A percentile compares a stretch with the other conserved stretches of the same genome.
Conservation (phyloP, 768 basidiomycete species). For the Naganishia randhawae region DNA sequence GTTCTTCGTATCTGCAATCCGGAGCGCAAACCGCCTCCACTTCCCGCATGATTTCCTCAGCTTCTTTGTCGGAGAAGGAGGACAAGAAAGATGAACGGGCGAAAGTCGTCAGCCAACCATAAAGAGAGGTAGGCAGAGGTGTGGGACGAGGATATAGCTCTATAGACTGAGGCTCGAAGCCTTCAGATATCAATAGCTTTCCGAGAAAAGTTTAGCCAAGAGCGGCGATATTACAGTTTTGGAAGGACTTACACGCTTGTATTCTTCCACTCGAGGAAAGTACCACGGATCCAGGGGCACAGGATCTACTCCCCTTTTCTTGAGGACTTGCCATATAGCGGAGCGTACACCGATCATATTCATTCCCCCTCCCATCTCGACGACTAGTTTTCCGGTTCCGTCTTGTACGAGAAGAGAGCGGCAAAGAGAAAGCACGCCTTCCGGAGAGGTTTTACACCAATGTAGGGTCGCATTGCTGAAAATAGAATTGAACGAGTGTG, state of each 20-base stretch:
- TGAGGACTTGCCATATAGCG: slow-evolving; percentile 50
- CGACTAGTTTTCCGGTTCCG: slow-evolving; percentile 56
- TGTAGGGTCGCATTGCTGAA: slow-evolving; percentile 79
- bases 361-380: slow-evolving; percentile 73
- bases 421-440: slow-evolving; percentile 56
- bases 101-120: slow-evolving; percentile 69
- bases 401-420: slow-evolving; percentile 10
- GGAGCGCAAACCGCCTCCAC: background rate
- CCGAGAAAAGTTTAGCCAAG: background rate
- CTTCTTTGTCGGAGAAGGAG: slow-evolving; percentile 58
- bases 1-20: slow-evolving; percentile 11
- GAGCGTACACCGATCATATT: slow-evolving; percentile 61
- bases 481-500: slow-evolving; percentile 59
- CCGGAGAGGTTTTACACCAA: slow-evolving; percentile 76
- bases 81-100: slow-evolving; percentile 61
- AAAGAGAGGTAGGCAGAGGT: slow-evolving; percentile 45
- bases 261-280: slow-evolving; percentile 70
- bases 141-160: slow-evolving; percentile 50
- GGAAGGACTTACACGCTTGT: slow-evolving; percentile 59
- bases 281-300: slow-evolving; percentile 71
- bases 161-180: slow-evolving; percentile 31
- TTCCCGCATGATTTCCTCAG: slow-evolving; percentile 47
- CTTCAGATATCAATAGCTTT: slow-evolving; percentile 34
- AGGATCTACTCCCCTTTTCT: slow-evolving; percentile 60
- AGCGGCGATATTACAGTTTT: background rate